A percentile compares a stretch with the other conserved stretches of the same genome.
These are phyloP conservation scores for Termitomyces sp. DNA, from an alignment of 768 basidiomycete genomes.

Conservation along the genomic window DNA sequence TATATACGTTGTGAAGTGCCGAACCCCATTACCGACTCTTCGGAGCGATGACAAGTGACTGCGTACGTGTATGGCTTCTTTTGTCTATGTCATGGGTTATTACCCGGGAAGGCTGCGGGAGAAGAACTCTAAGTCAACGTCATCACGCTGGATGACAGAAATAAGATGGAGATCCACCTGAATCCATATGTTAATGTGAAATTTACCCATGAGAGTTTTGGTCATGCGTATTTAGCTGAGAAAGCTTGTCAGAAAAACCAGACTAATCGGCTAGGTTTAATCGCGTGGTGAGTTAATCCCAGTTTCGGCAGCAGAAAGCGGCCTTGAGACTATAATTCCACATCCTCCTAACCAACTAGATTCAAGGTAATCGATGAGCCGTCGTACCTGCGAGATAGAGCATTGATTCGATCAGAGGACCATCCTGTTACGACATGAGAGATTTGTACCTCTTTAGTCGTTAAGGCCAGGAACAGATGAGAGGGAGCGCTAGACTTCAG, in stretches of 20 bases:
- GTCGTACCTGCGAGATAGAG: background rate
- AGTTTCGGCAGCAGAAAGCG: background rate
- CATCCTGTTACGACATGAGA: background rate
- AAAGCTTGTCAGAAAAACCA: background rate
- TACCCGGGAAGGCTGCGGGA: background rate
- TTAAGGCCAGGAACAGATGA: background rate
- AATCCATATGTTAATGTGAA: background rate
- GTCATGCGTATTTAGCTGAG: background rate
- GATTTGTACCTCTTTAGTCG: too few relatives aligned
- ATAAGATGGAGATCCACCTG: background rate
- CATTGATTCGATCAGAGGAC: background rate
- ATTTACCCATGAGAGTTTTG: background rate
- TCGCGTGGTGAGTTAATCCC: background rate
- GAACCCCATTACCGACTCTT: background rate
- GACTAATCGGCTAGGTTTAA: background rate
- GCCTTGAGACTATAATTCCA: background rate
- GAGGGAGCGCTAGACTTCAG: background rate
- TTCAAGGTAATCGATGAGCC: background rate
- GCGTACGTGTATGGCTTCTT: conserved; percentile 1
- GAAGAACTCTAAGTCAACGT: background rate
- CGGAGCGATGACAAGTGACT: conserved; percentile 3
- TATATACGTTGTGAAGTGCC: background rate
- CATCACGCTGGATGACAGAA: background rate
- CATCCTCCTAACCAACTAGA: background rate
- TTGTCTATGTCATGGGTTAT: background rate